Evolutionary conservation across 2,329 filamentous ascomycete genomes (phyloP).

Genomic region (Phaeosphaeriaceae sp.): DNA sequence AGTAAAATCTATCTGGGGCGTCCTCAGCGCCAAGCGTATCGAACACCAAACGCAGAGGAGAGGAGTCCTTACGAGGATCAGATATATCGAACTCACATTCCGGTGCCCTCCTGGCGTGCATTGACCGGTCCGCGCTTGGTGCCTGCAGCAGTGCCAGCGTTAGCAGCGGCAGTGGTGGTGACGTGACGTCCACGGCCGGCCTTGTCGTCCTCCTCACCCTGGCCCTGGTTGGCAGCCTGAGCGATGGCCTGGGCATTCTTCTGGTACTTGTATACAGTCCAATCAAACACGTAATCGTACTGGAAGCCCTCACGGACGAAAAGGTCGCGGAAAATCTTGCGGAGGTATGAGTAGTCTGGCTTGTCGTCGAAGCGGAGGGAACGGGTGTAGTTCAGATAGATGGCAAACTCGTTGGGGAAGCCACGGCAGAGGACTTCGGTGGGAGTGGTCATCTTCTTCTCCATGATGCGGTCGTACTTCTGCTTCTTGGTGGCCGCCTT

Average conservation of each 20-base stretch:
- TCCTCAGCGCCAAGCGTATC: slow-evolving; percentile 74
- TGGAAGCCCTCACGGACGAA: slow-evolving; percentile 99
- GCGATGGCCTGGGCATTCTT: slow-evolving; percentile 97
- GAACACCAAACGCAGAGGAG: slow-evolving; percentile 85
- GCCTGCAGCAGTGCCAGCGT: slow-evolving; percentile 66
- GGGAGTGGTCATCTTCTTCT: slow-evolving; percentile 99
- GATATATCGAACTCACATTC: slow-evolving; percentile 90
- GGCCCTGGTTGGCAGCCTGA: slow-evolving; percentile 71
- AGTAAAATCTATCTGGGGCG: slow-evolving; percentile 57
- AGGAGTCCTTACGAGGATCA: slow-evolving; percentile 88
- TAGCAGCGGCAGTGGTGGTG: slow-evolving; percentile 69
- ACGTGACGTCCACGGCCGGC: slow-evolving; percentile 62
- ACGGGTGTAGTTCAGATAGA: slow-evolving; percentile 99
- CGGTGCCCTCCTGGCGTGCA: slow-evolving; percentile 83
- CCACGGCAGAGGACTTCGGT: slow-evolving; percentile 98
- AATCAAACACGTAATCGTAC: slow-evolving; percentile 99
- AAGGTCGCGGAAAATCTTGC: slow-evolving; percentile 99
- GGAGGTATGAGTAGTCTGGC: slow-evolving; percentile 98
- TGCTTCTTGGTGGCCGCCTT: slow-evolving; percentile 99
- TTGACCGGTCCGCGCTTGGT: slow-evolving; percentile 74
- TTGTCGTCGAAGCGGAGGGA: slow-evolving; percentile 99
- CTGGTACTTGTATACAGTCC: slow-evolving; percentile 99
- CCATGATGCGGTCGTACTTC: slow-evolving; percentile 99
- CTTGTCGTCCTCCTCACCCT: slow-evolving; percentile 78
- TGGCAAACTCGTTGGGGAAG: slow-evolving; percentile 99